Conservation (phyloP, 1,284 basidiomycete species). For the Cryptococcus jaspeensis region DNA sequence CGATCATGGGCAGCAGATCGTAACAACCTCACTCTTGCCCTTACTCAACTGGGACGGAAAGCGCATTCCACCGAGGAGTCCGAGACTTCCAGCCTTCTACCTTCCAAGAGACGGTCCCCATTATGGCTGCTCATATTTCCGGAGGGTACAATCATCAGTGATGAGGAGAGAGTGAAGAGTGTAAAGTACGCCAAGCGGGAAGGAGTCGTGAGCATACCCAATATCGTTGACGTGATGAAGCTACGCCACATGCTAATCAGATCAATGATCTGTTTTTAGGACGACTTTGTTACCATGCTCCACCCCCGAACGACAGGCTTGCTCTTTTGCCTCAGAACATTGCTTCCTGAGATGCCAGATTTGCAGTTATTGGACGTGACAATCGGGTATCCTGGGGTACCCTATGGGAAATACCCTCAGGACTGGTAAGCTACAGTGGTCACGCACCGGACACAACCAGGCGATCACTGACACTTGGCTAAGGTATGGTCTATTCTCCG, state of each 20-base stretch:
- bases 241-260: no score
- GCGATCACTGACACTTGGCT: conserved; percentile 55
- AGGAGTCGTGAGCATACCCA: conserved; percentile 49
- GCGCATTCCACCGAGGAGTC: conserved; percentile 59
- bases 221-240: neutral
- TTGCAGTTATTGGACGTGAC: conserved; percentile 86
- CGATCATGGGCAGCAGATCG: conserved; percentile 84
- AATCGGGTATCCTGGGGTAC: conserved; percentile 78
- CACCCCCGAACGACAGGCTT: conserved; percentile 89
- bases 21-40: conserved; percentile 55
- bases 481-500: conserved; percentile 70
- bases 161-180: conserved; percentile 76
- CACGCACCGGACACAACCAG: conserved; percentile 56
- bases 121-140: conserved; percentile 85
- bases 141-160: conserved; percentile 85
- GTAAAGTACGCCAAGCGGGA: conserved; percentile 61
- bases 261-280: conserved; percentile 52
- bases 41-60: conserved; percentile 52
- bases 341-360: conserved; percentile 71
- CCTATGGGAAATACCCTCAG: conserved; percentile 51
- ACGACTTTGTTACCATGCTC: conserved; percentile 73
- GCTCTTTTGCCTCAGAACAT: conserved; percentile 76
- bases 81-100: conserved; percentile 6
- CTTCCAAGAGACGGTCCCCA: conserved; percentile 61
- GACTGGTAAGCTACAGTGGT: conserved; percentile 39